Evolutionary conservation across 352 stramenopile species (phyloP).

Genomic region (Globisporangium okanoganense): DNA sequence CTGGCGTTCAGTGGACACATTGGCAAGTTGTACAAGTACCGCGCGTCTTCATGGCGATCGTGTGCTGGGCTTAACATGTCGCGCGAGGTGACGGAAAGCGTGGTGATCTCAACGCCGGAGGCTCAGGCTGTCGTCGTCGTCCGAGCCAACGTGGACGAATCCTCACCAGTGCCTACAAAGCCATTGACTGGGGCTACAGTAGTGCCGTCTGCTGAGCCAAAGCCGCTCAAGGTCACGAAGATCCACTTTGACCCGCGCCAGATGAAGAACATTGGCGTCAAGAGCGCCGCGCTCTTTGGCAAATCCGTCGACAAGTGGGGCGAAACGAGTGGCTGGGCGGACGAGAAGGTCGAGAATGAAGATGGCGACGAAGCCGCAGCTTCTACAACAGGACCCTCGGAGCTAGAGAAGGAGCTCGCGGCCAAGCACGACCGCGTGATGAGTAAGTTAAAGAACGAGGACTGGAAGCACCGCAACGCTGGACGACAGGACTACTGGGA

Average conservation of each 20-base stretch:
- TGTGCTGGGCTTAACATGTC: slow-evolving; percentile 30
- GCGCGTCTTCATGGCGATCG: slow-evolving; percentile 15
- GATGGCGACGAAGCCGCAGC: not conserved
- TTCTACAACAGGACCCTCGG: not conserved
- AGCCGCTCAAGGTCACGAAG: slow-evolving; percentile 15
- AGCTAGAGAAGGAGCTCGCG: slow-evolving; percentile 30
- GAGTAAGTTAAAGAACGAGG: slow-evolving; percentile 67
- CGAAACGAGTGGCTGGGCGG: slow-evolving; percentile 33
- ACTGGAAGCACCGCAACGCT: slow-evolving; percentile 66
- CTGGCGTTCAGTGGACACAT: slow-evolving; percentile 35
- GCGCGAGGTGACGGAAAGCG: not conserved
- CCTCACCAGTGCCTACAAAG: slow-evolving; percentile 8
- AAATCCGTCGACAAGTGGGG: slow-evolving; percentile 68
- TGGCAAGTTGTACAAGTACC: slow-evolving; percentile 33
- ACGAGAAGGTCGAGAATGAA: slow-evolving; percentile 18
- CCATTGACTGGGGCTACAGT: not conserved
- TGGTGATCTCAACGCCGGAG: not conserved
- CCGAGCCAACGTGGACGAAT: not conserved
- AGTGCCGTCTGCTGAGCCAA: not conserved
- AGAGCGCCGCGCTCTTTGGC: slow-evolving; percentile 58
- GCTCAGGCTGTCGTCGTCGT: not conserved
- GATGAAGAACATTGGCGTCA: slow-evolving; percentile 57
- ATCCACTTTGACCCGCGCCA: slow-evolving; percentile 56
- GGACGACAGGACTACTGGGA: slow-evolving; percentile 75
- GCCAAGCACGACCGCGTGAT: slow-evolving; percentile 68